Conservation (phyloP, 352 stramenopile genomes). For the Phytophthora fragariae region DNA sequence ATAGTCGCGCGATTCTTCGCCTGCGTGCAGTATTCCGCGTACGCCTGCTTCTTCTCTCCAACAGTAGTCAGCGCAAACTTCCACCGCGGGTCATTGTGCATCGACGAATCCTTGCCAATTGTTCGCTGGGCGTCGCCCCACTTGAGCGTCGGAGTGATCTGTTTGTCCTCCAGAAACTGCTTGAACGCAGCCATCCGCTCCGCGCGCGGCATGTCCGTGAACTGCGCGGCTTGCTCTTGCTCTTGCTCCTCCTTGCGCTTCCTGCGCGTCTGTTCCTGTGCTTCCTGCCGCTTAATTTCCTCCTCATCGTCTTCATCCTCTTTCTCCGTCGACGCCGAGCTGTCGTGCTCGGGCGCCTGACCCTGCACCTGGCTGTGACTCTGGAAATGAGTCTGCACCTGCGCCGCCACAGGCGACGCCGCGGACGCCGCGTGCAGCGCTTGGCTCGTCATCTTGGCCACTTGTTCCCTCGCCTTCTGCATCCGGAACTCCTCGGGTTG, state of each 20-base stretch:
- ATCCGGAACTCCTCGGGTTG: constrained; percentile 80
- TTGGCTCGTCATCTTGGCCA: constrained; percentile 68
- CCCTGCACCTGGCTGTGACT: no score
- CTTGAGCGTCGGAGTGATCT: constrained; percentile 74
- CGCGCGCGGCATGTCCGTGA: constrained; percentile 53
- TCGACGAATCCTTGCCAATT: constrained; percentile 60
- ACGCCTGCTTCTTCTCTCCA: constrained; percentile 87
- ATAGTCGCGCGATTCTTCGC: constrained; percentile 73
- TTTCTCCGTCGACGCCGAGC: constrained; percentile 21
- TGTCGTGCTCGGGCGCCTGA: constrained; percentile 5
- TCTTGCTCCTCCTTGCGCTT: constrained; percentile 61
- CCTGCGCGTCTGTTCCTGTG: constrained; percentile 34
- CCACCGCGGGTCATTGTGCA: constrained; percentile 71
- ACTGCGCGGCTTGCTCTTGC: constrained; percentile 48
- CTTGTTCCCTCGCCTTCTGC: constrained; percentile 74
- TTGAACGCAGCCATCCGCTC: constrained; percentile 75
- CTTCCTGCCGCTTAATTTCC: constrained; percentile 27
- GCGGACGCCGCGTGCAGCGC: constrained; percentile 13
- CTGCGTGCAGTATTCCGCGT: constrained; percentile 85
- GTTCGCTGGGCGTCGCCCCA: constrained; percentile 76
- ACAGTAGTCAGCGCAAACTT: constrained; percentile 68
- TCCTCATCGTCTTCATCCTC: constrained; percentile 48
- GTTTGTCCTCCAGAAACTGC: constrained; percentile 71
- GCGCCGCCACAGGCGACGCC: constrained; percentile 12
- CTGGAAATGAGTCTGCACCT: neutral